These are phyloP conservation scores for Daldinia grandis DNA, from an alignment of 495 filamentous ascomycete species.

Conservation along the genomic window DNA sequence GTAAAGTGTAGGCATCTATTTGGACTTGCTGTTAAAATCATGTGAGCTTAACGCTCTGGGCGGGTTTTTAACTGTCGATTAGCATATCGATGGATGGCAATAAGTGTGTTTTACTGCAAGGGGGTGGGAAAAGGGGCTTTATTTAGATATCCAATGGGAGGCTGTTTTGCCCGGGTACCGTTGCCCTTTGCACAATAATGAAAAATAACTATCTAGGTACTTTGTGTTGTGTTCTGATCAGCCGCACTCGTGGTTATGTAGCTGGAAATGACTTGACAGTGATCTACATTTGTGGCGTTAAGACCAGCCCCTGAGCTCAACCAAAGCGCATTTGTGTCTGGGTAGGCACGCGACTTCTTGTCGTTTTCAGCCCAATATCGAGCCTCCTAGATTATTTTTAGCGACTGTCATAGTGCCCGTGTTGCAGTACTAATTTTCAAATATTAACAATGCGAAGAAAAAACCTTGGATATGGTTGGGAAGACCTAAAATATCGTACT, in stretches of 20 bases:
- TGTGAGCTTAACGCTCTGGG: neutral
- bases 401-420: neutral
- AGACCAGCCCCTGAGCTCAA: neutral
- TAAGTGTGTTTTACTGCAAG: neutral
- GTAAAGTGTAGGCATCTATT: too few species aligned
- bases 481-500: neutral
- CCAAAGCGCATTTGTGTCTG: neutral
- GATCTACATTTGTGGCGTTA: neutral
- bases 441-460: neutral
- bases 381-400: neutral
- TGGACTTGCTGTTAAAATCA: neutral
- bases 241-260: neutral
- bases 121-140: neutral
- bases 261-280: neutral
- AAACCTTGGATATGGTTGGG: neutral
- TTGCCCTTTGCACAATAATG: neutral
- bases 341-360: neutral
- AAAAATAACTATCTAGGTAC: neutral
- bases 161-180: neutral
- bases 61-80: neutral
- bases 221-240: neutral
- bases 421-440: neutral
- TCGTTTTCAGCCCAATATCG: neutral
- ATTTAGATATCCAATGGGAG: neutral
- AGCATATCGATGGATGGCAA: neutral